These are phyloP conservation scores for Lipomyces kockii DNA, from an alignment of 805 yeast species.

Conservation along the genomic window DNA sequence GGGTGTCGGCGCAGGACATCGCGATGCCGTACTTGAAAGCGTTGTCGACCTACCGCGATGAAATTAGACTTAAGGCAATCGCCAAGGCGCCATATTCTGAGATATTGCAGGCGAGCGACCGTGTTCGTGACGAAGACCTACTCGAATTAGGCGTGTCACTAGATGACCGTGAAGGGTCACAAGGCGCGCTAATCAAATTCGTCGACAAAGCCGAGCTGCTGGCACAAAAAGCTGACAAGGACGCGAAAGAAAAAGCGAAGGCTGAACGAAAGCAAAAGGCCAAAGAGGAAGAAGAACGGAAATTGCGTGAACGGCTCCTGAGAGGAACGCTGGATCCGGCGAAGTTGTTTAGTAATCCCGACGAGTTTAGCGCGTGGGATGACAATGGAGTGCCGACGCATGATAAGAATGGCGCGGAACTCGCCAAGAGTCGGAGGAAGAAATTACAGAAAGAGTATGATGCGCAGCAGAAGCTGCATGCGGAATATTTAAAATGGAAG, in stretches of 20 bases:
- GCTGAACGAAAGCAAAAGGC: constrained; percentile 56
- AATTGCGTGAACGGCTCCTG: constrained; percentile 64
- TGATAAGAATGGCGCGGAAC: constrained; percentile 76
- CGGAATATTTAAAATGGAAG: constrained; percentile 54
- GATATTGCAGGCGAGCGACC: constrained; percentile 73
- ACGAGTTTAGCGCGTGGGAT: constrained; percentile 77
- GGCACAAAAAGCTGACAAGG: constrained; percentile 60
- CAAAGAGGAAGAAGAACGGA: constrained; percentile 52
- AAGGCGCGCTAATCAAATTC: constrained; percentile 82
- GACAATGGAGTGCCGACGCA: constrained; percentile 80
- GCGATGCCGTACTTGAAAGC: constrained; percentile 81
- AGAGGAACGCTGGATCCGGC: constrained; percentile 72
- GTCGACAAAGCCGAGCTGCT: constrained; percentile 74
- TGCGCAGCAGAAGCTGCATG: constrained; percentile 80
- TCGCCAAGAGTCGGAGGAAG: constrained; percentile 83
- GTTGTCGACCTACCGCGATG: constrained; percentile 79
- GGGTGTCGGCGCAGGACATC: constrained; percentile 61
- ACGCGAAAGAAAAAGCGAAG: constrained; percentile 57
- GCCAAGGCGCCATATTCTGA: constrained; percentile 55
- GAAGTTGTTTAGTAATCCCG: constrained; percentile 65
- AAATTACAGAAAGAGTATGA: constrained; percentile 78
- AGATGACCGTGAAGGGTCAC: constrained; percentile 73
- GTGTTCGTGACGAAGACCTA: constrained; percentile 71
- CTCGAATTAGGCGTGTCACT: constrained; percentile 77
- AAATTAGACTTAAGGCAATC: constrained; percentile 76